These are phyloP conservation scores for Exserohilum rostratum DNA, from an alignment of 2,329 filamentous ascomycete genomes.

Conservation along the genomic window DNA sequence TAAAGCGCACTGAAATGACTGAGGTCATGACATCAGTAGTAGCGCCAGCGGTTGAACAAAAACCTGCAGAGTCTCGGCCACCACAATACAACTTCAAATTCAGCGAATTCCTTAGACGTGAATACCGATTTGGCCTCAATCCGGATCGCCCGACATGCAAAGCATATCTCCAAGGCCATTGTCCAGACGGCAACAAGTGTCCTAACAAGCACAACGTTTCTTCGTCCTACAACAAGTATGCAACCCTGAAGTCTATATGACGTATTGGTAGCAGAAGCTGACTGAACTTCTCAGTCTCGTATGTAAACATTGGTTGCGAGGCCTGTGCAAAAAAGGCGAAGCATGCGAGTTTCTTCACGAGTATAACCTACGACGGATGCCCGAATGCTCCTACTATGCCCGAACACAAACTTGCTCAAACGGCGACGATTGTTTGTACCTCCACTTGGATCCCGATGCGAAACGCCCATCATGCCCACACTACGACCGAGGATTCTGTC, in stretches of 20 bases:
- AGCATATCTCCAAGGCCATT: slow-evolving; percentile 83
- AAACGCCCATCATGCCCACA: slow-evolving; percentile 69
- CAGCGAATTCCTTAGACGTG: slow-evolving; percentile 80
- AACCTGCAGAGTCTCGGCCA: slow-evolving; percentile 34
- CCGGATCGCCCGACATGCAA: slow-evolving; percentile 75
- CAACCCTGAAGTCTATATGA: slow-evolving; percentile 15
- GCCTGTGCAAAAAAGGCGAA: slow-evolving; percentile 96
- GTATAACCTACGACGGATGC: slow-evolving; percentile 98
- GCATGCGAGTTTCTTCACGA: slow-evolving; percentile 98
- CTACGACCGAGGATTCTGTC: slow-evolving; percentile 95
- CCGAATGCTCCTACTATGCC: slow-evolving; percentile 96
- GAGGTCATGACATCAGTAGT: slow-evolving; percentile 37
- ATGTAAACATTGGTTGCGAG: slow-evolving; percentile 98
- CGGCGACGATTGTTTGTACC: slow-evolving; percentile 93
- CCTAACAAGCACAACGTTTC: slow-evolving; percentile 76
- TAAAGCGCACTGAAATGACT: slow-evolving; percentile 30
- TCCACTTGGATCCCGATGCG: slow-evolving; percentile 84
- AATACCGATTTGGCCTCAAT: slow-evolving; percentile 83
- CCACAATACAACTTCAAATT: slow-evolving; percentile 76
- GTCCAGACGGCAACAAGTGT: slow-evolving; percentile 82
- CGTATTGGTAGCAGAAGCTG: slow-evolving; percentile 5
- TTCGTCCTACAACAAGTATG: slow-evolving; percentile 68
- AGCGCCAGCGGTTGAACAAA: slow-evolving; percentile 28
- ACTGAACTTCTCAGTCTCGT: slow-evolving; percentile 65
- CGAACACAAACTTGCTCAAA: slow-evolving; percentile 94